A percentile compares a stretch with the other conserved stretches of the same genome.
These are phyloP conservation scores for Podaxis mareebaensis DNA, from an alignment of 768 basidiomycete species.

Conservation along the genomic window DNA sequence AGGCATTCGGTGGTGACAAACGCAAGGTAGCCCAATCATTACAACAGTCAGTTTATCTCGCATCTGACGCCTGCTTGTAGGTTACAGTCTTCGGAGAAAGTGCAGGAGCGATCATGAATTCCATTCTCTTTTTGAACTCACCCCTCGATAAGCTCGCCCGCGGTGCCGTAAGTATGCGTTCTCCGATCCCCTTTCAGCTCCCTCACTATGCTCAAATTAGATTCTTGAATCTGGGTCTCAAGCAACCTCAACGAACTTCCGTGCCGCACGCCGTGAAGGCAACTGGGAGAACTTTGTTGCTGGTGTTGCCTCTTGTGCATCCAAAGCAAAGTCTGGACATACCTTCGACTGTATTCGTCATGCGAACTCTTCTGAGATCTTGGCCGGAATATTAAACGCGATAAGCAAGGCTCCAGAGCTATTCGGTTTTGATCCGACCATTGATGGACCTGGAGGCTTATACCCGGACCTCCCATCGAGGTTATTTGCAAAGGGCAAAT, in stretches of 20 bases:
- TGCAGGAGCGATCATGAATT: conserved; percentile 51
- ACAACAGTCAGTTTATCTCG: not conserved
- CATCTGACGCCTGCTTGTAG: conserved; percentile 20
- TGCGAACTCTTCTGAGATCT: conserved; percentile 26
- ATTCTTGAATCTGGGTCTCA: conserved; percentile 45
- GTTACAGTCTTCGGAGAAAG: conserved; percentile 58
- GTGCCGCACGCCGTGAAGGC: conserved; percentile 29
- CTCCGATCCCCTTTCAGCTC: not conserved
- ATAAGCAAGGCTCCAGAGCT: conserved; percentile 19
- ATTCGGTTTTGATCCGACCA: conserved; percentile 35
- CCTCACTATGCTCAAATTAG: conserved; percentile 18
- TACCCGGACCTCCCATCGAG: conserved; percentile 39
- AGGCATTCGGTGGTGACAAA: conserved; percentile 57
- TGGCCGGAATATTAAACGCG: conserved; percentile 20
- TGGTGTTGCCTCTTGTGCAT: conserved; percentile 34
- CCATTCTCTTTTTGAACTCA: conserved; percentile 39
- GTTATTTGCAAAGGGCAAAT: conserved; percentile 27
- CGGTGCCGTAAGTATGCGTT: conserved; percentile 26
- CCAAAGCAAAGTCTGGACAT: conserved; percentile 23
- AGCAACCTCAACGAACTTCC: conserved; percentile 32
- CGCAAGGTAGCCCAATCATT: conserved; percentile 21
- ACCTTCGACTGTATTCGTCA: conserved; percentile 36
- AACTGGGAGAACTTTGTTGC: conserved; percentile 41
- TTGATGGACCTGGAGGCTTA: conserved; percentile 43
- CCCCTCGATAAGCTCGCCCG: conserved; percentile 32